Evolutionary conservation across 2,329 filamentous ascomycete genomes (phyloP), one percentile per base, ranked within the genome.

Genomic region (Fusarium anthophilum): DNA sequence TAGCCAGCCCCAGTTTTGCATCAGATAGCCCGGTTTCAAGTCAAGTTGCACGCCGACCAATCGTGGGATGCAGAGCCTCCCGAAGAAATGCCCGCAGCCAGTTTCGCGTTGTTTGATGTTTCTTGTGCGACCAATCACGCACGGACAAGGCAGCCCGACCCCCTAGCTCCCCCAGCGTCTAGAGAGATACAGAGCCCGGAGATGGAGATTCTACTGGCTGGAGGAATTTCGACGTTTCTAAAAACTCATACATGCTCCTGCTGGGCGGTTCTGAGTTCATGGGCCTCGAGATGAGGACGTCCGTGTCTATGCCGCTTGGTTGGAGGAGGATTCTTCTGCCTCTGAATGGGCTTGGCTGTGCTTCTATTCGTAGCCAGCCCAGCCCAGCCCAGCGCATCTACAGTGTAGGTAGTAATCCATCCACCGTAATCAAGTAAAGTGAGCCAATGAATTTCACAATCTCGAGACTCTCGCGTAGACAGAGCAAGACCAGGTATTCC

Each of bases 1-100:
- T 35, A 35, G 38, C 43, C 26, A 44, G 58, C 67, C 67, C 59
- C 67, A 65, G 66, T 73, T 72, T 72, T 73, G 67, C 55, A 63
- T 68, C 66, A 74, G 58, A 73, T 66, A 66, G 71, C 45, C 54
- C 53, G 60, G 73, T 75, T 75, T 75, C 73, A 75, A 44, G 47
- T 74, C 50, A 32, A 57, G 44, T 28, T 30, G 41, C 44, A 38
- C 24, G 26, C 8, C 47, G 67, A 53, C 69, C 66, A 75, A 75
- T 75, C 48, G 70, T 56, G 45, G 61, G 41, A 43, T 48, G 41
- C 44, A 53, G 48, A 64, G 56, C 68, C 69, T 67, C 63, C 67
- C 60, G 22, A 56, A 43, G 51, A 50, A 66, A 55, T 54, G 58
- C 58, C 58, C 35, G 58, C 41, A 41, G 41, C 58, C 58, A 56